phyloP scores from a whole-genome alignment of 257 asterid genomes.

The Plectranthus barbatus region DNA sequence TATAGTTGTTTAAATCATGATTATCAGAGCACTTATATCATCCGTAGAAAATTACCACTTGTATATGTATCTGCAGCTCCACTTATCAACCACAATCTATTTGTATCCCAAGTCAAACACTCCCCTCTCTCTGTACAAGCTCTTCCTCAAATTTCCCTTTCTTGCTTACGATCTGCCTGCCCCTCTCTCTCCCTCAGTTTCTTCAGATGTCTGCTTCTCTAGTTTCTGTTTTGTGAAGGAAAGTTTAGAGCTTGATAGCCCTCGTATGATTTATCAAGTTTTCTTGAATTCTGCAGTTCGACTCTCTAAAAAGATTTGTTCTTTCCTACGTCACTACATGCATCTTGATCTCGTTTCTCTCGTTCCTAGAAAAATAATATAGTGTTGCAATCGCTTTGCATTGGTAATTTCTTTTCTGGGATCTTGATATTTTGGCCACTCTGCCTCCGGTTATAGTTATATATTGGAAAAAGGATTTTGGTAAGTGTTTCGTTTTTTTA shows the following conservation, averaged over 20 bases:
- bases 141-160: not conserved
- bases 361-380: not conserved
- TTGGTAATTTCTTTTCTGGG: slow-evolving; percentile 13
- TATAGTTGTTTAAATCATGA: not conserved
- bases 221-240: not conserved
- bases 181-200: not conserved
- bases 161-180: not conserved
- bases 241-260: not conserved
- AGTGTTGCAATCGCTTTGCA: slow-evolving; percentile 3
- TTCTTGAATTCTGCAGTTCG: not conserved
- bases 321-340: not conserved
- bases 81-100: slow-evolving; percentile 23
- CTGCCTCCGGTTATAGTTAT: not conserved
- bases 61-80: slow-evolving; percentile 19
- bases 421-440: not conserved
- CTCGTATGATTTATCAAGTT: not conserved
- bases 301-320: not conserved
- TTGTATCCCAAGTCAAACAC: slow-evolving; percentile 4
- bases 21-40: slow-evolving; percentile 1
- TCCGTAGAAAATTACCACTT: not conserved
- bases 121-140: not conserved
- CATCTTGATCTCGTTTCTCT: not conserved
- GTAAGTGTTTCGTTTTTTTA: slow-evolving; percentile 8
- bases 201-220: not conserved
- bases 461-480: not conserved